phyloP scores from a whole-genome alignment of 2,329 filamentous ascomycete genomes.

The Aureobasidium sp. region DNA sequence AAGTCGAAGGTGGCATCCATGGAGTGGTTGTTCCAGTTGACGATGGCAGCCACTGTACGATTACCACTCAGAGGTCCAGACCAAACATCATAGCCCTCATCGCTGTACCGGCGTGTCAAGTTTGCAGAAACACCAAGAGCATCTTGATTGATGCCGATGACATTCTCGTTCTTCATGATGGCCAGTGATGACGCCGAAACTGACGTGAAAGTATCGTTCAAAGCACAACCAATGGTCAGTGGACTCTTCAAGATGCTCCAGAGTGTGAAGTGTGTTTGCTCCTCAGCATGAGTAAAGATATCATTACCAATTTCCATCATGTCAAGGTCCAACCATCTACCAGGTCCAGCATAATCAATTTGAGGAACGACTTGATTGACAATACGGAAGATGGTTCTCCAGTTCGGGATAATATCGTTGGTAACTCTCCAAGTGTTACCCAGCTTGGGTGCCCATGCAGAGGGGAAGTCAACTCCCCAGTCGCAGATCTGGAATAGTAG shows the following conservation, averaged over 20 bases:
- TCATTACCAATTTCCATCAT: constrained; percentile 60
- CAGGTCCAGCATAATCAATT: constrained; percentile 47
- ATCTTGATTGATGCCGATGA: constrained; percentile 21
- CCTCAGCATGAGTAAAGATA: constrained; percentile 51
- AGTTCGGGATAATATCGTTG: constrained; percentile 51
- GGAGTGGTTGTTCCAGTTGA: constrained; percentile 56
- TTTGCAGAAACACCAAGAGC: constrained; percentile 23
- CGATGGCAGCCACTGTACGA: constrained; percentile 50
- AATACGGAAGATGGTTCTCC: constrained; percentile 55
- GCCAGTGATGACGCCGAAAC: constrained; percentile 46
- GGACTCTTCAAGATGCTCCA: constrained; percentile 61
- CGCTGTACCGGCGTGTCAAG: constrained; percentile 46
- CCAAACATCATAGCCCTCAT: constrained; percentile 59
- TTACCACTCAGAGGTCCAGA: constrained; percentile 51
- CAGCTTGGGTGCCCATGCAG: constrained; percentile 57
- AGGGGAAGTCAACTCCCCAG: constrained; percentile 30
- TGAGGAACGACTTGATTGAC: constrained; percentile 59
- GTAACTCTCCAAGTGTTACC: constrained; percentile 53
- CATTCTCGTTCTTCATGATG: constrained; percentile 35
- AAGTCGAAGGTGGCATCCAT: constrained; percentile 47
- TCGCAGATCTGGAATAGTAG: constrained; percentile 48
- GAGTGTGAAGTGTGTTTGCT: constrained; percentile 59
- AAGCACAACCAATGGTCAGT: constrained; percentile 52
- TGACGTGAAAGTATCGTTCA: constrained; percentile 38
- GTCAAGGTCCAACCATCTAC: constrained; percentile 59